These are phyloP conservation scores for Helichrysum umbraculigerum DNA, from an alignment of 129 eudicot genomes.

Conservation along the genomic window DNA sequence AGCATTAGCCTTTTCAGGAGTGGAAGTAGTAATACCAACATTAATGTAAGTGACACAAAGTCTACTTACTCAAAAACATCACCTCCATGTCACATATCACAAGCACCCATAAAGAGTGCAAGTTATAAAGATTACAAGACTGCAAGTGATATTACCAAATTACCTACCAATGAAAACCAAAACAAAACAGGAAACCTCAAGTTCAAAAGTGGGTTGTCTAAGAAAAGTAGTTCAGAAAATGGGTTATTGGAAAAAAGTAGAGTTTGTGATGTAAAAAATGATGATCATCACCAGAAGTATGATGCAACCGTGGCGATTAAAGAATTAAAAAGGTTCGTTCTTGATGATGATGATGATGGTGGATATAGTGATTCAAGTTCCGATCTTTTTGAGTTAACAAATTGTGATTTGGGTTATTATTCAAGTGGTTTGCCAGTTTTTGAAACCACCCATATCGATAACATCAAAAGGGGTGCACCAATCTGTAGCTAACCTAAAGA, in stretches of 20 bases:
- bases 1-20: constrained; percentile 80
- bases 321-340: constrained; percentile 43
- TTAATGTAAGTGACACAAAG: constrained; percentile 25
- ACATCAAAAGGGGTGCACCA: constrained; percentile 65
- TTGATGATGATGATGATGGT: constrained; percentile 56
- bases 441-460: constrained; percentile 77
- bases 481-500: constrained; percentile 35
- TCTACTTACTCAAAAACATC: constrained; percentile 48
- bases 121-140: constrained; percentile 40
- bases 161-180: constrained; percentile 31
- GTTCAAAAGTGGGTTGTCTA: constrained; percentile 32
- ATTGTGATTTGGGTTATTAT: constrained; percentile 67
- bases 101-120: constrained; percentile 47
- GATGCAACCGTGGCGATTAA: constrained; percentile 41
- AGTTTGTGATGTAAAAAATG: constrained; percentile 30
- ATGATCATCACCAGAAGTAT: constrained; percentile 31
- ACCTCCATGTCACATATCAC: constrained; percentile 41
- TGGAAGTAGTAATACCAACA: constrained; percentile 27
- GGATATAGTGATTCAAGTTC: constrained; percentile 97
- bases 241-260: constrained; percentile 32
- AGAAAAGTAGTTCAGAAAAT: constrained; percentile 38
- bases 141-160: constrained; percentile 32
- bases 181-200: constrained; percentile 40
- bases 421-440: constrained; percentile 84
- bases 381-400: constrained; percentile 84